Base-by-base conservation (phyloP, 2,329 filamentous ascomycete species). In the Cytospora schulzeri region DNA sequence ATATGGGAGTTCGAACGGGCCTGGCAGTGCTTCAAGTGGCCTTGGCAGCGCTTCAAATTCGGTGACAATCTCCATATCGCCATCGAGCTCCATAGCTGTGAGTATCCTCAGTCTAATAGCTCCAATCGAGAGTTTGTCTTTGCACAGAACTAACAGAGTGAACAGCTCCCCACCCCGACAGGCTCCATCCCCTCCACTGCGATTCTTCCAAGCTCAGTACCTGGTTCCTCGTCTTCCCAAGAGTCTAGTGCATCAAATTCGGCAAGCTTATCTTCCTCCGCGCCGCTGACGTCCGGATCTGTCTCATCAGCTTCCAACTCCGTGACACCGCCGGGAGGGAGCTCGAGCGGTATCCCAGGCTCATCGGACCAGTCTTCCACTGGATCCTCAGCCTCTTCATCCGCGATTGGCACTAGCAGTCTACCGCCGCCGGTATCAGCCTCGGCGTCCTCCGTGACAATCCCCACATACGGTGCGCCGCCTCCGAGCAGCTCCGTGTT, bases 61-160 rank as follows among this genome's bases (percentile, higher is more conserved):
- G 24, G 50, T 60, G 5, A 59, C 62, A 15, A 8, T 6, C 26
- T 19, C 57, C 9, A 22, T 19, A 11, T 56, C 57, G n/a, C 41
- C 29, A 24, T n/a, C 57, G 24, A 56, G 55, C 26, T 59, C 60
- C 12, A 52, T 29, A 24, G 14, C 57, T 19, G 64, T 66, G 48
- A 64, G 64, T 57, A 29, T 2, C 14, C 14, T 17, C 22, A 19
- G 12, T 26, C 14, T 31, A 12, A 24, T 17, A 2, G 4, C 6
- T 22, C 14, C 3, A 6, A 28, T 56, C 17, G n/a, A 6, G 15
- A 22, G 11, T 50, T n/a, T 5, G 26, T 6, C 4, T 14, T 50
- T 38, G 17, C 19, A 17, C 7, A 11, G 26, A 17, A 48, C 64
- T 60, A 33, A 57, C 19, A 12, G 28, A 57, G 24, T 0, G 11